Evolutionary conservation across 1,139 yeast genomes (phyloP).

Genomic region (Pichia sp.): DNA sequence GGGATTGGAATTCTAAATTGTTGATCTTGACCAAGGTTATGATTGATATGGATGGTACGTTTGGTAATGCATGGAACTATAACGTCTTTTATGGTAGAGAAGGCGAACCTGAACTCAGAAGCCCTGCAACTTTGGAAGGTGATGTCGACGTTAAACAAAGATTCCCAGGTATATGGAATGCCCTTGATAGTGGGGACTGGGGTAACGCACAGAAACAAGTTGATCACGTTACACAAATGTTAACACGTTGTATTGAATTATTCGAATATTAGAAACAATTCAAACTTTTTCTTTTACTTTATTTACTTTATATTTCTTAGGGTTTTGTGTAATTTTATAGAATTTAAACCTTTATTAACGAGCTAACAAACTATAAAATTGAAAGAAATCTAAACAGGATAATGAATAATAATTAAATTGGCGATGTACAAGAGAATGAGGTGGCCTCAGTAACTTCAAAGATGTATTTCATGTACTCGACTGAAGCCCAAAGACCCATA

Average conservation of each 20-base stretch:
- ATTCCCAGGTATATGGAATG: constrained; percentile 75
- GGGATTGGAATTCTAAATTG: constrained; percentile 77
- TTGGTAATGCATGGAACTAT: constrained; percentile 62
- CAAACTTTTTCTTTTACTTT: neutral
- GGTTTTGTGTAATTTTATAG: neutral
- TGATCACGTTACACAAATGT: constrained; percentile 41
- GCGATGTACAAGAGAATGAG: constrained; percentile 10
- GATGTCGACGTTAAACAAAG: constrained; percentile 33
- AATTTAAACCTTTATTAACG: neutral
- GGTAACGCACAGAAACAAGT: constrained; percentile 57
- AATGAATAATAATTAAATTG: neutral
- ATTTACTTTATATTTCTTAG: neutral
- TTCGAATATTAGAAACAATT: constrained; percentile 10
- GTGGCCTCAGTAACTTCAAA: constrained; percentile 26
- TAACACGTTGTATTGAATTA: constrained; percentile 28
- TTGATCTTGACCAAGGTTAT: constrained; percentile 55
- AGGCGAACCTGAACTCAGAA: constrained; percentile 44
- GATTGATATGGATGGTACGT: constrained; percentile 46
- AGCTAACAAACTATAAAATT: too few species aligned
- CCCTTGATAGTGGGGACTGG: constrained; percentile 49
- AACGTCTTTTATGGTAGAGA: constrained; percentile 75
- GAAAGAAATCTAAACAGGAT: neutral
- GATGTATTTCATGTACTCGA: constrained; percentile 27
- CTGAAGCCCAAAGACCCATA: constrained; percentile 37
- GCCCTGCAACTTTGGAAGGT: constrained; percentile 25